Evolutionary conservation across 768 basidiomycete species (phyloP), one percentile per base, ranked within the genome.

Genomic region (Lactifluus echinatus): DNA sequence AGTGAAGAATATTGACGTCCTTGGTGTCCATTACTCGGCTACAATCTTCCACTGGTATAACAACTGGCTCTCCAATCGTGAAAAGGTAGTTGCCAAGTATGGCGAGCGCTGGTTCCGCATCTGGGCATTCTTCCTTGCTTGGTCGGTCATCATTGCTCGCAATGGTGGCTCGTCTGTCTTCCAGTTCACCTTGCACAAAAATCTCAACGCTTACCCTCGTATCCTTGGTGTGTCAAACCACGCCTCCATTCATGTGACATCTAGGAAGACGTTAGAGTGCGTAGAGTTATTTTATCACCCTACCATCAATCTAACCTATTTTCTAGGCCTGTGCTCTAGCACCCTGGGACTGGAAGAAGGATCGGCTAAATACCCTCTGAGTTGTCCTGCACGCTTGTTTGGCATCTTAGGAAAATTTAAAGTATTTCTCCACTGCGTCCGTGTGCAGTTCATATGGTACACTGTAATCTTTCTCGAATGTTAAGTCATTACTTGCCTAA

Each of bases 111-210:
- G 91, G 92, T 98, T 87, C 76, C 80, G 95, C 64, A 82, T 90
- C 67, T 99, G 96, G 96, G 83, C 83, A 4, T 98, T 87, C 80
- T 99, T 99, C 85, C 80, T 99, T 31, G 96, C 94, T 12, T 95
- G 85, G 70, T 84, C 87, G 43, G 80, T 79, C n/a, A 96, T 99
- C 64, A 79, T 76, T 58, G 83, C 86, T 63, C 81, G 91, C 26
- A 90, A 98, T 78, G 96, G 96, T 33, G 77, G 85, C 12, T 83
- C 88, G 7, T 89, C 92, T 0, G 87, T 97, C 40, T 99, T 95
- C 88, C 94, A 98, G 75, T 82, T 99, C 68, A 97, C 94, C 4
- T 73, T 94, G 60, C 95, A 98, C 79, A 99, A 99, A 77, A 99
- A 98, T 77, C 74, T 98, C 63, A 98, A 98, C 68, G 90, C 85